These are phyloP conservation scores for Chrysosporium keratinophilum DNA, from an alignment of 2,329 filamentous ascomycete species.

Conservation along the genomic window DNA sequence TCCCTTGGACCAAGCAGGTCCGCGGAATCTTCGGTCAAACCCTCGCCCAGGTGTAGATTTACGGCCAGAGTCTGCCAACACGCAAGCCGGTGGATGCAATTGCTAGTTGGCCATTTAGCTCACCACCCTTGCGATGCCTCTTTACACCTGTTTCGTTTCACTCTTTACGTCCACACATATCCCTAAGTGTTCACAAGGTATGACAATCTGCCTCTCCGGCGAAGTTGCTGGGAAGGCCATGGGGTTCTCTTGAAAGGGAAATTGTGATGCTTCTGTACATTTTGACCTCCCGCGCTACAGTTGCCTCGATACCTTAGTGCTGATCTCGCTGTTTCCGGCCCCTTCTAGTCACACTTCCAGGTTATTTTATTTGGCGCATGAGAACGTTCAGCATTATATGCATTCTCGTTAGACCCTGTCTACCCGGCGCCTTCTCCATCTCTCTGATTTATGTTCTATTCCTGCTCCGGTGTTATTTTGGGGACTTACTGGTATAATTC, in stretches of 20 bases:
- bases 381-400: conserved; percentile 4
- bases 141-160: conserved; percentile 1
- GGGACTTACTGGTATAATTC: conserved; percentile 10
- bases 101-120: conserved; percentile 40
- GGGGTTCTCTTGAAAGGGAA: no score
- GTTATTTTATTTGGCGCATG: neutral
- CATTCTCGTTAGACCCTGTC: conserved; percentile 12
- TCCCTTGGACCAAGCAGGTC: conserved; percentile 90
- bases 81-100: conserved; percentile 52
- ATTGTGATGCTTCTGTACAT: no score
- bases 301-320: neutral
- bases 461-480: conserved; percentile 12
- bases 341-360: neutral
- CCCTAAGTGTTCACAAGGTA: no score
- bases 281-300: neutral
- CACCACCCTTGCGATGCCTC: neutral
- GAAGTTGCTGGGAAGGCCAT: no score
- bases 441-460: conserved; percentile 7
- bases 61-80: conserved; percentile 50
- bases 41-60: conserved; percentile 57
- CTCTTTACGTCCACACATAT: no score
- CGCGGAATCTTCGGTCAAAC: conserved; percentile 64
- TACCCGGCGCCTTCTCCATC: conserved; percentile 2
- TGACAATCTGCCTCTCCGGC: neutral
- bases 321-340: neutral